These are phyloP conservation scores for Solanum lycopersicoides DNA, from an alignment of 257 asterid species.

Conservation along the genomic window DNA sequence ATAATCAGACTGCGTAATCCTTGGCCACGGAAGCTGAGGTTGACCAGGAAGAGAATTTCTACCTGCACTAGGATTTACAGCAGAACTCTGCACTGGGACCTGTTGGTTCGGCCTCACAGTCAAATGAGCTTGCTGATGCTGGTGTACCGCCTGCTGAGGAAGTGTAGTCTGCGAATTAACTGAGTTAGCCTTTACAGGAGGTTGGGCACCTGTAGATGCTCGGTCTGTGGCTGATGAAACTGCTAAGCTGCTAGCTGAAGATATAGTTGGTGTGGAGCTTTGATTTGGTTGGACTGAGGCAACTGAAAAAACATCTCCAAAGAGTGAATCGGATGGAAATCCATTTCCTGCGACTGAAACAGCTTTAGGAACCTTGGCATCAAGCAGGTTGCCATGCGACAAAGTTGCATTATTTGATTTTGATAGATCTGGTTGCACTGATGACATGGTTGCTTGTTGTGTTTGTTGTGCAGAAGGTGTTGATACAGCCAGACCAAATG, in stretches of 20 bases:
- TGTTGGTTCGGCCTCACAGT: conserved; percentile 41
- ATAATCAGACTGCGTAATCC: conserved; percentile 68
- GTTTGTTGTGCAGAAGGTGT: conserved; percentile 37
- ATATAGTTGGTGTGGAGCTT: conserved; percentile 16
- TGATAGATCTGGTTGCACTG: conserved; percentile 37
- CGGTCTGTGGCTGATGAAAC: conserved; percentile 30
- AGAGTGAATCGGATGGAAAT: conserved; percentile 34
- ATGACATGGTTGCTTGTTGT: conserved; percentile 25
- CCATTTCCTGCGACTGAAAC: conserved; percentile 54
- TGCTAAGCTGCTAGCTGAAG: conserved; percentile 31
- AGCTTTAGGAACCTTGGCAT: conserved; percentile 30
- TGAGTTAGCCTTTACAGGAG: conserved; percentile 25
- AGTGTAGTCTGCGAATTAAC: neutral
- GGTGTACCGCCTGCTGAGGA: conserved; percentile 30
- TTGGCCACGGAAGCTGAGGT: conserved; percentile 82
- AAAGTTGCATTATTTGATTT: conserved; percentile 25
- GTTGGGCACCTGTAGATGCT: conserved; percentile 32
- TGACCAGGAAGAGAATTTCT: conserved; percentile 29
- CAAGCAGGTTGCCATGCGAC: conserved; percentile 26
- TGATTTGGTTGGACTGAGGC: conserved; percentile 35
- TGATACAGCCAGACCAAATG: conserved; percentile 14
- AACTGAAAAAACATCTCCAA: conserved; percentile 59
- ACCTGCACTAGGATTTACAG: conserved; percentile 35
- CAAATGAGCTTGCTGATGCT: conserved; percentile 31
- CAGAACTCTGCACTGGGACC: conserved; percentile 27